These are phyloP conservation scores for Neurospora discreta DNA, from an alignment of 495 filamentous ascomycete species.

Conservation along the genomic window DNA sequence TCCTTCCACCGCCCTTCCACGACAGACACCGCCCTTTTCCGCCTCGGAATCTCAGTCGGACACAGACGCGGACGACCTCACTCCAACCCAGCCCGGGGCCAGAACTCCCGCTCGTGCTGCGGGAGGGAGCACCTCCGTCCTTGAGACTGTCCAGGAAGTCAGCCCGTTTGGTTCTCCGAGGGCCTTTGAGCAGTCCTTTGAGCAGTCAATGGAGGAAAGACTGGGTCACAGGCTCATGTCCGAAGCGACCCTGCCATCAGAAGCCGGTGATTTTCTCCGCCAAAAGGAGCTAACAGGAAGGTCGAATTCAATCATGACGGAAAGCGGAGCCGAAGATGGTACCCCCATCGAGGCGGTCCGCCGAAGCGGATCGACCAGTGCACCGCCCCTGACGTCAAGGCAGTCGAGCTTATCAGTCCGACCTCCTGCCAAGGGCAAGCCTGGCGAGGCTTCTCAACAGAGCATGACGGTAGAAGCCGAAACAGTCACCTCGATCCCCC, in stretches of 20 bases:
- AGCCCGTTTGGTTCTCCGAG: conserved; percentile 69
- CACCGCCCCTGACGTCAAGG: conserved; percentile 29
- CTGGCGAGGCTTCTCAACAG: conserved; percentile 61
- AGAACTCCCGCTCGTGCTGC: conserved; percentile 54
- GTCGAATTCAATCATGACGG: conserved; percentile 29
- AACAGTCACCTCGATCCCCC: conserved; percentile 83
- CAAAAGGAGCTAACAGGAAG: conserved; percentile 22
- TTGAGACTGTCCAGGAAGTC: conserved; percentile 91
- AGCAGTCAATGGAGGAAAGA: conserved; percentile 34
- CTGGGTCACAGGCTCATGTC: conserved; percentile 38
- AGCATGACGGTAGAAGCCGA: conserved; percentile 99
- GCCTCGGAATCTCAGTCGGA: conserved; percentile 28
- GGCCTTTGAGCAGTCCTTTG: conserved; percentile 36
- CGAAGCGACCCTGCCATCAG: conserved; percentile 25
- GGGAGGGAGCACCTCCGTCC: conserved; percentile 53
- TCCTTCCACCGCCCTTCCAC: not conserved
- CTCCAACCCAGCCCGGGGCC: conserved; percentile 40
- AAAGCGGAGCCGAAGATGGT: conserved; percentile 45
- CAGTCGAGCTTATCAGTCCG: conserved; percentile 35
- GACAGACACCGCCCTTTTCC: not conserved
- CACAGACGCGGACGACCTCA: conserved; percentile 42
- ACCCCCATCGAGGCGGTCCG: conserved; percentile 19
- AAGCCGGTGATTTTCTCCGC: conserved; percentile 20
- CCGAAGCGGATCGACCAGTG: conserved; percentile 20
- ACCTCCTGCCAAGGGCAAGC: conserved; percentile 42